Percentiles rank a stretch among this genome's conserved stretches.
These are phyloP conservation scores for Talaromyces thailandensis DNA, from an alignment of 495 filamentous ascomycete genomes.

Conservation along the genomic window DNA sequence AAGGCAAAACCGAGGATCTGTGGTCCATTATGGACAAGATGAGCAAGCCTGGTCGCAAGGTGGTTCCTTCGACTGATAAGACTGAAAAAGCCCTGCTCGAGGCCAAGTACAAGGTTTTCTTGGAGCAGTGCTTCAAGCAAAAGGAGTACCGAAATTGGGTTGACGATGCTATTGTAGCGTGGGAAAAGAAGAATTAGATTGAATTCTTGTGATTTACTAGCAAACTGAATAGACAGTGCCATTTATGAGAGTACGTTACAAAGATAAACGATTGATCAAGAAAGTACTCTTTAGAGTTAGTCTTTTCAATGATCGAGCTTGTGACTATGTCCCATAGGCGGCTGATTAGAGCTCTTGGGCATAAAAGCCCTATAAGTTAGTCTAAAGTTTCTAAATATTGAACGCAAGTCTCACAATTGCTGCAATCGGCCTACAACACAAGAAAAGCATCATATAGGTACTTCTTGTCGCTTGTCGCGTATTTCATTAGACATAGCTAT, in stretches of 20 bases:
- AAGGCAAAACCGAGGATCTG: constrained; percentile 74
- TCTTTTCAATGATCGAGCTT: no score
- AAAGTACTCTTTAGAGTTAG: no score
- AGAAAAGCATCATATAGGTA: neutral
- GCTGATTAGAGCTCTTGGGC: no score
- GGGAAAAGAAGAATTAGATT: constrained; percentile 13
- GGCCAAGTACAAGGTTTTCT: constrained; percentile 71
- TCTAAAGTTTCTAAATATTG: no score
- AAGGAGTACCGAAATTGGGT: constrained; percentile 53
- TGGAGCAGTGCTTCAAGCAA: constrained; percentile 56
- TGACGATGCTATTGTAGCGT: constrained; percentile 47
- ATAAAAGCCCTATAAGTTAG: no score
- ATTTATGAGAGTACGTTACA: neutral
- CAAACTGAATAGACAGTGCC: neutral
- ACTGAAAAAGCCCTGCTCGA: constrained; percentile 70
- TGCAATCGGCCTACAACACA: neutral
- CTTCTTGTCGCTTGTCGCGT: neutral
- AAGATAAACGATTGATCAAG: no score
- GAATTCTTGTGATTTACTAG: neutral
- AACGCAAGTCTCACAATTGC: neutral
- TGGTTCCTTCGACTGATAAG: constrained; percentile 57
- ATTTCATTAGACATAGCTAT: neutral
- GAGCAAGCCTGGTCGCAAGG: constrained; percentile 83
- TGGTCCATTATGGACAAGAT: constrained; percentile 98
- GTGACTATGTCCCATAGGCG: no score